Percentiles rank a stretch among this genome's conserved stretches.
These are phyloP conservation scores for Kodamaea hsintzibuensis DNA, from an alignment of 805 yeast genomes.

Conservation along the genomic window DNA sequence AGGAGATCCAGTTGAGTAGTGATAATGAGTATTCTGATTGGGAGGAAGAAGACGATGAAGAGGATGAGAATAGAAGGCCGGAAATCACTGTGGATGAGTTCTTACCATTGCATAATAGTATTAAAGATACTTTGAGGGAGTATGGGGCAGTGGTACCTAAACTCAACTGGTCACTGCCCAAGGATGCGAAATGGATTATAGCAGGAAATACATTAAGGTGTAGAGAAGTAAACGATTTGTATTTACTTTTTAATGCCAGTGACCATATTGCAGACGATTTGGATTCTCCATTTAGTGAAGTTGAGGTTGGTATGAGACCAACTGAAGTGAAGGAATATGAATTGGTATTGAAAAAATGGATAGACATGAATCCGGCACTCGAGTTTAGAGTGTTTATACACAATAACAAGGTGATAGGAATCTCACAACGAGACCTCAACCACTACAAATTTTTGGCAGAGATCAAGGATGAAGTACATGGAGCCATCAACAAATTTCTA, in stretches of 20 bases:
- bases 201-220: constrained; percentile 78
- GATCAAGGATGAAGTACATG: constrained; percentile 48
- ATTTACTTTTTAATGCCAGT: constrained; percentile 79
- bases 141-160: constrained; percentile 70
- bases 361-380: constrained; percentile 78
- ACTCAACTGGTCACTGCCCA: constrained; percentile 96
- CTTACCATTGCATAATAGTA: constrained; percentile 56
- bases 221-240: constrained; percentile 68
- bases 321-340: constrained; percentile 42
- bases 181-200: constrained; percentile 91
- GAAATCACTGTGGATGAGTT: constrained; percentile 45
- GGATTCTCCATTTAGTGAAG: constrained; percentile 63
- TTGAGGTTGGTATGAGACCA: constrained; percentile 17
- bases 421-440: constrained; percentile 84
- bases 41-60: constrained; percentile 49
- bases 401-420: constrained; percentile 62
- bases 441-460: constrained; percentile 69
- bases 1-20: constrained; percentile 31
- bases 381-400: constrained; percentile 88
- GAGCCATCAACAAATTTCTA: constrained; percentile 56
- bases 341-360: constrained; percentile 81
- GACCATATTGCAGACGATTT: constrained; percentile 87
- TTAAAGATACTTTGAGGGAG: constrained; percentile 47
- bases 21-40: constrained; percentile 76
- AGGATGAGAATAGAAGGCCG: constrained; percentile 19